Evolutionary conservation across 345 rosid species (phyloP).

Genomic region (Gossypium rotundifolium): DNA sequence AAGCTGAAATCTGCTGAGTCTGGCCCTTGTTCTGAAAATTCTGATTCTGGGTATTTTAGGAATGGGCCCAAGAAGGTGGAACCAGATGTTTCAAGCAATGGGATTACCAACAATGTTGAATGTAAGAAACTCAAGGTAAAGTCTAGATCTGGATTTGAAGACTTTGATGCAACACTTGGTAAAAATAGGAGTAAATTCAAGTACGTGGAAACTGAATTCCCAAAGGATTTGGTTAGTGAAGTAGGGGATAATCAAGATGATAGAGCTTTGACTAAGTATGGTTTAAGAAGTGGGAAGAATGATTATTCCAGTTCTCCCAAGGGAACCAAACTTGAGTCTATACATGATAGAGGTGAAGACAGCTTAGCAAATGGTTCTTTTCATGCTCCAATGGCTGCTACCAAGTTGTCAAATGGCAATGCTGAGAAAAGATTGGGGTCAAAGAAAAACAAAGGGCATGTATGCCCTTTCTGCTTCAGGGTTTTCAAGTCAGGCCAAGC

Average conservation of each 20-base stretch:
- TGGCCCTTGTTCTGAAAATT: conserved; percentile 37
- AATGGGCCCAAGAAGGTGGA: conserved; percentile 55
- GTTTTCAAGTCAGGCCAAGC: conserved; percentile 94
- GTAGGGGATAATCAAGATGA: conserved; percentile 23
- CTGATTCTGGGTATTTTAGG: conserved; percentile 66
- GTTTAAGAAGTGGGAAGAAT: conserved; percentile 33
- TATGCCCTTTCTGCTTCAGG: conserved; percentile 84
- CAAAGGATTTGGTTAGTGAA: conserved; percentile 21
- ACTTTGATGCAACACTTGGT: conserved; percentile 30
- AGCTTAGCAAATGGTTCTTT: conserved; percentile 44
- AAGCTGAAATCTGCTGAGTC: conserved; percentile 28
- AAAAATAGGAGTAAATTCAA: conserved; percentile 33
- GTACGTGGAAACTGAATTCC: conserved; percentile 23
- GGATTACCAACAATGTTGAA: conserved; percentile 29
- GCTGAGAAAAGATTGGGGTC: conserved; percentile 28
- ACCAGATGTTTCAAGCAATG: conserved; percentile 46
- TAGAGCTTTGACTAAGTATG: conserved; percentile 33
- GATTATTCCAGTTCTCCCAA: conserved; percentile 28
- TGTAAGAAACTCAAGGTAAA: conserved; percentile 30
- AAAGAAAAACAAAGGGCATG: conserved; percentile 60
- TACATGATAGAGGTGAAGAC: conserved; percentile 44
- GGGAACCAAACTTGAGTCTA: conserved; percentile 37
- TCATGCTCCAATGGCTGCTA: conserved; percentile 24
- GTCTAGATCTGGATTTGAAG: conserved; percentile 34
- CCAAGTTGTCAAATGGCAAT: conserved; percentile 17